phyloP scores from a whole-genome alignment of 768 basidiomycete genomes.

The Dioszegia crocea region DNA sequence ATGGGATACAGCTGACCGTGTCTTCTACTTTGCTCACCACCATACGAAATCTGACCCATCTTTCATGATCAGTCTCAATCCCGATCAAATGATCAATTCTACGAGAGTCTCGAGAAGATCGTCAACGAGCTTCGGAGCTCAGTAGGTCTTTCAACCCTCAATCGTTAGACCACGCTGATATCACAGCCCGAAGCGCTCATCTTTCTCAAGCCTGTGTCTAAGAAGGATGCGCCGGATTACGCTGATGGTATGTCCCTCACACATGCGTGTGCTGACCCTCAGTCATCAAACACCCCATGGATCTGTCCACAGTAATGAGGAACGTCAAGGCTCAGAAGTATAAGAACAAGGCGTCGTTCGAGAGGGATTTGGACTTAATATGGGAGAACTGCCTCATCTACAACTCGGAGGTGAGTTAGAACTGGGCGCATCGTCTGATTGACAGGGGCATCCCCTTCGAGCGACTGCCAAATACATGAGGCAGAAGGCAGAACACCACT shows the following conservation, averaged over 20 bases:
- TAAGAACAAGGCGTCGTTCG: conserved; percentile 90
- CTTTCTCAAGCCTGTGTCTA: conserved; percentile 89
- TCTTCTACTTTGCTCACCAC: conserved; percentile 1
- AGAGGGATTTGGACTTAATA: conserved; percentile 88
- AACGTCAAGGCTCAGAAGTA: conserved; percentile 89
- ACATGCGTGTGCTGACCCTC: not conserved
- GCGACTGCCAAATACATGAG: conserved; percentile 74
- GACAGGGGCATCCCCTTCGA: conserved; percentile 81
- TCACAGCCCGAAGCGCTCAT: conserved; percentile 75
- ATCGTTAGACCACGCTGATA: conserved; percentile 30
- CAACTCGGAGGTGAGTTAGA: conserved; percentile 74
- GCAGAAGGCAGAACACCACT: conserved; percentile 75
- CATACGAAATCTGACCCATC: not conserved
- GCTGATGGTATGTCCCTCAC: conserved; percentile 64
- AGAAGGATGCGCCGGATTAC: conserved; percentile 86
- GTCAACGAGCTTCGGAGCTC: conserved; percentile 72
- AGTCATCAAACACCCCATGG: conserved; percentile 97
- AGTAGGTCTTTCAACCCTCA: conserved; percentile 52
- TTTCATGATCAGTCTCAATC: conserved; percentile 42
- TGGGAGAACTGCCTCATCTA: conserved; percentile 94
- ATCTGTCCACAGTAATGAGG: conserved; percentile 84
- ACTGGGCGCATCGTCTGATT: not conserved
- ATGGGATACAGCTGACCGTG: conserved; percentile 12
- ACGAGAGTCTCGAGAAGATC: conserved; percentile 86
- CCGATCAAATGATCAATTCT: conserved; percentile 82